phyloP scores from a whole-genome alignment of 768 basidiomycete genomes.

The Mycena filopes region DNA sequence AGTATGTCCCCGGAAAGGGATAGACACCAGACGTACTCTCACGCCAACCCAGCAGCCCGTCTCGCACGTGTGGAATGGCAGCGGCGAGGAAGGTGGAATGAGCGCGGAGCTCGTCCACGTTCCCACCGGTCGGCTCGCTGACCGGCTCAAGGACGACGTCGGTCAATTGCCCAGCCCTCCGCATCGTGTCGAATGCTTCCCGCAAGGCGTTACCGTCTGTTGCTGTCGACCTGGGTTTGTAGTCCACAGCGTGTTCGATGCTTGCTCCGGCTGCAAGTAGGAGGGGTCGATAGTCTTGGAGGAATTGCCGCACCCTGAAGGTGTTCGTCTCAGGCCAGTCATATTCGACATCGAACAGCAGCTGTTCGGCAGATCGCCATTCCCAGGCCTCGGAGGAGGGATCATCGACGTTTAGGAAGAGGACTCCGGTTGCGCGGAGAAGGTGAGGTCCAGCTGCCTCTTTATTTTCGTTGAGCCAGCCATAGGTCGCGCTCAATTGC shows the following conservation, averaged over 20 bases:
- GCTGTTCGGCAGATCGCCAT: slow-evolving; percentile 51
- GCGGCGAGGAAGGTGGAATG: slow-evolving; percentile 54
- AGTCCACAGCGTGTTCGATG: slow-evolving; percentile 32
- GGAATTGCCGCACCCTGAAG: slow-evolving; percentile 46
- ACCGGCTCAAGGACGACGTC: slow-evolving; percentile 51
- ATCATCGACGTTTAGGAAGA: slow-evolving; percentile 63
- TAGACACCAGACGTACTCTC: slow-evolving; percentile 15
- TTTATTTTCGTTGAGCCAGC: slow-evolving; percentile 49
- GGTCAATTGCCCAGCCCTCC: slow-evolving; percentile 43
- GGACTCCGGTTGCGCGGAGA: slow-evolving; percentile 30
- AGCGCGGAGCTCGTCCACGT: slow-evolving; percentile 44
- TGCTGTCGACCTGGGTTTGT: slow-evolving; percentile 12
- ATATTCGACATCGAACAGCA: slow-evolving; percentile 49
- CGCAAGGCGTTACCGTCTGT: slow-evolving; percentile 36
- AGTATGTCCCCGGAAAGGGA: slow-evolving; percentile 32
- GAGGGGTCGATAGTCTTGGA: slow-evolving; percentile 45
- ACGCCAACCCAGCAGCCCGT: slow-evolving; percentile 23
- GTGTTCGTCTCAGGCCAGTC: slow-evolving; percentile 42
- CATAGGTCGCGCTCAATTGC: slow-evolving; percentile 55
- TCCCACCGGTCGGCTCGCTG: slow-evolving; percentile 5
- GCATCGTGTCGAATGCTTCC: slow-evolving; percentile 46
- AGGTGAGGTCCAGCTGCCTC: slow-evolving; percentile 33
- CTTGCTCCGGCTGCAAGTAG: slow-evolving; percentile 44
- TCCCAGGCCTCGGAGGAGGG: slow-evolving; percentile 46
- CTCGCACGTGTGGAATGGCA: slow-evolving; percentile 31